These are phyloP conservation scores for Teratosphaeriaceae sp. DNA, from an alignment of 2,329 filamentous ascomycete genomes.

Conservation along the genomic window DNA sequence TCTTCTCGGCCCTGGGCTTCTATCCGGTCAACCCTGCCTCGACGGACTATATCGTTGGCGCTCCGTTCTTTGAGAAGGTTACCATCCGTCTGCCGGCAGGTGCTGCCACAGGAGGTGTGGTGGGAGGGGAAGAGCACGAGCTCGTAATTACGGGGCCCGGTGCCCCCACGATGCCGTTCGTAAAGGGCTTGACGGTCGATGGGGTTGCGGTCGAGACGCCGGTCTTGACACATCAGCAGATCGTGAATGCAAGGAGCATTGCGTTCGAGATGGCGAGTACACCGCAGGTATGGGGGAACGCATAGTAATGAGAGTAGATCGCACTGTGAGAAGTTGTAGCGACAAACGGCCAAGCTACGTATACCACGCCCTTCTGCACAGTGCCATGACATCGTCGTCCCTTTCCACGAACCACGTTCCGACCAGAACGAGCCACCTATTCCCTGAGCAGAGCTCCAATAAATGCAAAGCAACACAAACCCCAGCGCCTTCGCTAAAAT, in stretches of 20 bases:
- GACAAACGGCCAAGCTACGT: too few species aligned
- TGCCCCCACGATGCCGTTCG: conserved; percentile 35
- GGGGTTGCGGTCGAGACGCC: conserved; percentile 30
- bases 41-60: conserved; percentile 41
- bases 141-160: conserved; percentile 38
- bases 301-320: too few species aligned
- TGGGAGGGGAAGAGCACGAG: conserved; percentile 16
- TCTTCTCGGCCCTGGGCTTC: conserved; percentile 43
- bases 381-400: too few species aligned
- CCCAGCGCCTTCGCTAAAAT: conserved; percentile 5
- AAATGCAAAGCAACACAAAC: neutral
- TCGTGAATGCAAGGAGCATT: conserved; percentile 35
- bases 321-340: too few species aligned
- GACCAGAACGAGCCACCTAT: too few species aligned
- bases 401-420: too few species aligned
- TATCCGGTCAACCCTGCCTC: conserved; percentile 42
- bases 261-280: conserved; percentile 41
- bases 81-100: conserved; percentile 33
- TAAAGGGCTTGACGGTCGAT: conserved; percentile 37
- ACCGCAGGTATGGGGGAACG: conserved; percentile 32
- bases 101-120: conserved; percentile 25
- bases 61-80: conserved; percentile 43
- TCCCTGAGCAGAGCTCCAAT: too few species aligned
- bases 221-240: conserved; percentile 35
- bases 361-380: too few species aligned